Base-by-base conservation (phyloP, 192 early-diverging fungal species). In the Coemansia sp. region DNA sequence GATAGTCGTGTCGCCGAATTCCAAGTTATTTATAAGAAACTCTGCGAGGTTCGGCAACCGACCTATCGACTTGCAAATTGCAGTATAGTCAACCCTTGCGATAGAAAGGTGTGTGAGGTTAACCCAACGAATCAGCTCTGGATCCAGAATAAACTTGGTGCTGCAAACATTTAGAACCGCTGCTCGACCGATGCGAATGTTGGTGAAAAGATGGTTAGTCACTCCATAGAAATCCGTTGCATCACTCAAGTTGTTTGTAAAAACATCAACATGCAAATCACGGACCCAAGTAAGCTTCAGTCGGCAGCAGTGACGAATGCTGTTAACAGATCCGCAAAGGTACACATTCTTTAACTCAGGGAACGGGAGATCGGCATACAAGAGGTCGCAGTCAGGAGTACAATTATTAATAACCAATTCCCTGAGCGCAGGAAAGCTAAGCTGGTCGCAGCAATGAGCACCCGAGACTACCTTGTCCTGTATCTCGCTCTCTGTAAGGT, bases 381-480 rank as follows among this genome's bases (percentile, higher is more conserved):
- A 3, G 1, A 58, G 55, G 31, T 58, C 55, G 55, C 55, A 58
- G 55, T 58, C 55, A 10, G 55, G 55, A 34, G 55, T 32, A 15
- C 55, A 58, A 27, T 34, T n/a, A 6, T 1, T n/a, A 58, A 58
- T 58, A 11, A 1, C 1, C 29, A 58, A 15, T 34, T 32, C 1
- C 5, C 7, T 58, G 15, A 58, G 55, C 2, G 29, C 55, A 11
- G 55, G 55, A 34, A 58, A 58, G 11, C 29, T 27, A n/a, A 58
- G 55, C 55, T 58, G 55, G 31, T 58, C 29, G 17, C 55, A 58
- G 55, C n/a, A 58, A 31, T 17, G 22, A 0, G 55, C 12, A 15
- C 55, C 55, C 2, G 31, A 29, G 13, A 17, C 5, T 34, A 34
- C 5, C 29, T 58, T 58, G 1, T n/a, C 13, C 55, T 56, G 55